Conservation (phyloP, 2,329 filamentous ascomycete genomes). For the Arachnomyces sp. region DNA sequence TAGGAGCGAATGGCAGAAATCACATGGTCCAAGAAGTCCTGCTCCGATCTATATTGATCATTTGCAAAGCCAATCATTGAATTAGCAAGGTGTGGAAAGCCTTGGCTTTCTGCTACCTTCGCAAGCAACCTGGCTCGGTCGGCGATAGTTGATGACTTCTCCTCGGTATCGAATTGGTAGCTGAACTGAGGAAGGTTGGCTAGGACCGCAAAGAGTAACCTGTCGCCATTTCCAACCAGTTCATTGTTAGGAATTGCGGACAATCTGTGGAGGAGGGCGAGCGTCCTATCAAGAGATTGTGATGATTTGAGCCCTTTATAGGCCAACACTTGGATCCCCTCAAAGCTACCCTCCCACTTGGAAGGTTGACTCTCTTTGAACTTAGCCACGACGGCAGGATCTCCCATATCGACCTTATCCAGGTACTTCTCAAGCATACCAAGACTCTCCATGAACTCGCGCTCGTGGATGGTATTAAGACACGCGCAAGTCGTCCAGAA, state of each 20-base stretch:
- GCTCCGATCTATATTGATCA: slow-evolving; percentile 57
- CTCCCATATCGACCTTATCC: slow-evolving; percentile 71
- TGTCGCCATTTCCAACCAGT: slow-evolving; percentile 72
- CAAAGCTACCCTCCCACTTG: slow-evolving; percentile 83
- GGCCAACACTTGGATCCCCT: slow-evolving; percentile 75
- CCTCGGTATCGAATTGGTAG: slow-evolving; percentile 61
- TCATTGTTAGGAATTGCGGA: slow-evolving; percentile 70
- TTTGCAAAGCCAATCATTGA: slow-evolving; percentile 65
- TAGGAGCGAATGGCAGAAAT: slow-evolving; percentile 66
- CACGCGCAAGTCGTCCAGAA: slow-evolving; percentile 99
- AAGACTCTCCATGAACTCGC: slow-evolving; percentile 84
- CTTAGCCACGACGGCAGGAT: slow-evolving; percentile 59
- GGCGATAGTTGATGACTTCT: slow-evolving; percentile 47
- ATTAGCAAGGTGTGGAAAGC: slow-evolving; percentile 58
- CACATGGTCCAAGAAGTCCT: slow-evolving; percentile 69
- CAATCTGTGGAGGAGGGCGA: slow-evolving; percentile 70
- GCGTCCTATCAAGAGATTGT: slow-evolving; percentile 66
- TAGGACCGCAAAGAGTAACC: slow-evolving; percentile 76
- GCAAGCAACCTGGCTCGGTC: slow-evolving; percentile 63
- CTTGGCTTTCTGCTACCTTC: slow-evolving; percentile 64
- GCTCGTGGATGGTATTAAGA: slow-evolving; percentile 91
- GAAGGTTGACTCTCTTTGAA: slow-evolving; percentile 72
- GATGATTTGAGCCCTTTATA: slow-evolving; percentile 92
- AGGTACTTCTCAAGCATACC: slow-evolving; percentile 86
- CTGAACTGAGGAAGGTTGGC: slow-evolving; percentile 88